phyloP scores from a whole-genome alignment of 805 yeast species.

The Pichia heedii region DNA sequence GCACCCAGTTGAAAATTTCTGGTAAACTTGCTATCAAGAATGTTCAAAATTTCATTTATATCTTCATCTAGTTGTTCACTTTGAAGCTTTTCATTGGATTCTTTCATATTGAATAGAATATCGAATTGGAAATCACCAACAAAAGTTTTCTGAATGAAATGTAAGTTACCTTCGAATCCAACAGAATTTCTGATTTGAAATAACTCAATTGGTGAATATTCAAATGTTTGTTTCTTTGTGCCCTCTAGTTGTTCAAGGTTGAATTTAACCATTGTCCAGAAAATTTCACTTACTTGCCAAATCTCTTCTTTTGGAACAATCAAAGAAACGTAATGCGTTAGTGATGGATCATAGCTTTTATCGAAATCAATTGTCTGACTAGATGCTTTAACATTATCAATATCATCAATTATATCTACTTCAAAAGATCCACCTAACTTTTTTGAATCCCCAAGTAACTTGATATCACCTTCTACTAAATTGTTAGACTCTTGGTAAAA shows the following conservation, averaged over 20 bases:
- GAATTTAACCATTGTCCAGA: constrained; percentile 59
- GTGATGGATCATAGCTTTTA: constrained; percentile 45
- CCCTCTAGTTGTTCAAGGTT: constrained; percentile 38
- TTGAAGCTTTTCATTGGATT: constrained; percentile 32
- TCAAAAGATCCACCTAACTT: constrained; percentile 59
- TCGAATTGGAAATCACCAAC: constrained; percentile 71
- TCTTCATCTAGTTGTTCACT: constrained; percentile 29
- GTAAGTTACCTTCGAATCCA: constrained; percentile 64
- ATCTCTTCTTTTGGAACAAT: constrained; percentile 53
- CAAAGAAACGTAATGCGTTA: constrained; percentile 58
- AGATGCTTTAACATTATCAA: constrained; percentile 35
- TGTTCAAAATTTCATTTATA: constrained; percentile 25
- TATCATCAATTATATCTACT: constrained; percentile 49
- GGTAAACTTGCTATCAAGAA: constrained; percentile 46
- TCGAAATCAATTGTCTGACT: constrained; percentile 18
- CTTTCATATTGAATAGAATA: constrained; percentile 45
- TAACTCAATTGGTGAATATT: constrained; percentile 38
- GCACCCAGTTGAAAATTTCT: constrained; percentile 39
- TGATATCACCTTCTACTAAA: constrained; percentile 29
- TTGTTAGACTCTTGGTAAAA: constrained; percentile 19
- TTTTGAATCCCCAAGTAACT: constrained; percentile 43
- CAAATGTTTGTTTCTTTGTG: constrained; percentile 6
- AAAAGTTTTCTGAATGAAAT: constrained; percentile 68
- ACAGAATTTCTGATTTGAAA: constrained; percentile 51
- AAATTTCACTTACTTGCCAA: constrained; percentile 77